Evolutionary conservation across 495 filamentous ascomycete genomes (phyloP).

Genomic region (Melanomma pulvis-pyrius): DNA sequence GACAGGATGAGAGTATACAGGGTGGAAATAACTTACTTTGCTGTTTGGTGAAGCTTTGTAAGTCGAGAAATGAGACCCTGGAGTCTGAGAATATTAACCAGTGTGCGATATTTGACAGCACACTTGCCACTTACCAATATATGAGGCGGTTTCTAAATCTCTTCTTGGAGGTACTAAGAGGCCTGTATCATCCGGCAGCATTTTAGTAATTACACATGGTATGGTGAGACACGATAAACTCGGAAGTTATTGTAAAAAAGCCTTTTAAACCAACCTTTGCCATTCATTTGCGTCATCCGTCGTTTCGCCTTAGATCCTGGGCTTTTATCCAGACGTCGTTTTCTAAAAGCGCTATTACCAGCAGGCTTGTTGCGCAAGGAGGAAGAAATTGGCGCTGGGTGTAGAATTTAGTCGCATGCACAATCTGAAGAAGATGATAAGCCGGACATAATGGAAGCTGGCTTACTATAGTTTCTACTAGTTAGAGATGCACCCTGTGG

Average conservation of each 20-base stretch:
- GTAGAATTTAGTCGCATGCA: neutral
- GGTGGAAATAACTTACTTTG: neutral
- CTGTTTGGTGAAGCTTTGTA: constrained; percentile 5
- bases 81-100: neutral
- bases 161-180: too few relatives aligned
- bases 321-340: constrained; percentile 1
- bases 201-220: too few relatives aligned
- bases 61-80: neutral
- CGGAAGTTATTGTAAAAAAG: neutral
- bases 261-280: neutral
- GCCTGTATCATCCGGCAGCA: too few relatives aligned
- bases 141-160: too few relatives aligned
- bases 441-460: neutral
- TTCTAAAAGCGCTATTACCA: neutral
- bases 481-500: neutral
- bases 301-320: constrained; percentile 2
- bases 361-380: neutral
- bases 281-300: neutral
- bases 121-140: too few relatives aligned
- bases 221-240: neutral
- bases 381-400: neutral
- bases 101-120: too few relatives aligned
- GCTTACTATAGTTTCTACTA: neutral
- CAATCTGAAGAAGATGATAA: too few relatives aligned
- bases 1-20: neutral